A percentile compares a stretch with the other conserved stretches of the same genome.
phyloP scores from a whole-genome alignment of 768 basidiomycete species.

The Leccinum disarticulatum region DNA sequence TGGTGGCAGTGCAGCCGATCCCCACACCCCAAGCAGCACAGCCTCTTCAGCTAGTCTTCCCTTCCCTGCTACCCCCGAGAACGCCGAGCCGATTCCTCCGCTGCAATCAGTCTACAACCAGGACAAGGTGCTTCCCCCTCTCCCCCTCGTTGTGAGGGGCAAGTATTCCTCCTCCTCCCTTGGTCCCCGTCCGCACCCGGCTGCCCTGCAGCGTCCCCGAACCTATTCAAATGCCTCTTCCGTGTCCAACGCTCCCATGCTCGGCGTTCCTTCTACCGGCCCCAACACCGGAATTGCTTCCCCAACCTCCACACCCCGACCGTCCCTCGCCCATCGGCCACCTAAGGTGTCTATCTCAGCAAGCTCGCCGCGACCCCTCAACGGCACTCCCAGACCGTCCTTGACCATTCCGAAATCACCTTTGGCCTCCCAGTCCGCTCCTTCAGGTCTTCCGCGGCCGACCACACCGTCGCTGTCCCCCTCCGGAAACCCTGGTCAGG shows the following conservation, averaged over 20 bases:
- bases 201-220: conserved; percentile 26
- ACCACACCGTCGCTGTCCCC: conserved; percentile 19
- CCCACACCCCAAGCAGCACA: conserved; percentile 33
- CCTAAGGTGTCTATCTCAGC: conserved; percentile 11
- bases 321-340: conserved; percentile 10
- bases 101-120: conserved; percentile 14
- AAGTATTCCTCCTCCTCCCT: conserved; percentile 26
- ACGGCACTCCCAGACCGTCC: conserved; percentile 23
- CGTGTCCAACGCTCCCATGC: conserved; percentile 21
- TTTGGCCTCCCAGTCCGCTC: conserved; percentile 10
- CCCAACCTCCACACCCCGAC: conserved; percentile 10
- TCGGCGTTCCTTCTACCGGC: conserved; percentile 7
- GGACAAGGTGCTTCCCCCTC: conserved; percentile 34
- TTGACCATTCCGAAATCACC: conserved; percentile 29
- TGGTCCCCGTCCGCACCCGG: conserved; percentile 11
- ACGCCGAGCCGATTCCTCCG: conserved; percentile 18
- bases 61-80: conserved; percentile 31
- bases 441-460: conserved; percentile 21
- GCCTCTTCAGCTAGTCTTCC: conserved; percentile 30
- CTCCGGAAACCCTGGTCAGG: conserved; percentile 4
- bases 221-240: conserved; percentile 37
- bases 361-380: conserved; percentile 15
- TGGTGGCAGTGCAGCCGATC: conserved; percentile 17
- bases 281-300: conserved; percentile 14
- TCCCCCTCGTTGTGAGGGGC: conserved; percentile 17